Evolutionary conservation across 2,329 filamentous ascomycete genomes (phyloP), one percentile per base, ranked within the genome.

Genomic region (Talaromyces atroroseus): DNA sequence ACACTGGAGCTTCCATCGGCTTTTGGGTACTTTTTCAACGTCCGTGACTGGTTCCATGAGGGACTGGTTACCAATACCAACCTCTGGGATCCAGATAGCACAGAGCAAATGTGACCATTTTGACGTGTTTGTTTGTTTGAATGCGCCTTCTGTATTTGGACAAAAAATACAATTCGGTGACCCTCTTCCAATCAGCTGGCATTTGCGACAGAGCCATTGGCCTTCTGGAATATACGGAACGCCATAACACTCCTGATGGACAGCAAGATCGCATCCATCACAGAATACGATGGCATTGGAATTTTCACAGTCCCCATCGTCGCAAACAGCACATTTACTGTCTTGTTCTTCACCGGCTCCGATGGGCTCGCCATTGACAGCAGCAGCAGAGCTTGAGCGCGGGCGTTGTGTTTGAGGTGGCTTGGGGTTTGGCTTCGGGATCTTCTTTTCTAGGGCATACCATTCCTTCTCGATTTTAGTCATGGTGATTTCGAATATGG

Each of bases 391-490:
- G 71, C 92, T 95, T 45, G 92, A 96, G 58, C 92, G 84, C 18
- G 92, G 92, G 36, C 92, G 82, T 68, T 96, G 92, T 3, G 91
- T 96, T 74, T 96, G 92, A 14, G 92, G 92, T 47, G 94, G 92
- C 65, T 96, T 96, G 0, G 92, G 92, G 66, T 96, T 96, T 14
- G 92, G 90, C 70, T 99, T 99, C 0, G 94, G 94, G 68, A 99
- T 97, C 59, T 91, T 83, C 76, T 95, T 96, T 72, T 99, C 94
- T 7, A 99, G 78, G 5, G 90, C 89, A 71, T 97, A 90, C 90
- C 94, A 99, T 71, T 97, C 92, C 74, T 96, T 96, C 72, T 99
- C 94, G 58, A 99, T 96, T 72, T 96, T 96, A 10, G 94, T 99
- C 75, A 99, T 95, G 16, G 92, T 95, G 60, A 97, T 95, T 71